Evolutionary conservation across 129 eudicot species (phyloP).

Genomic region (Helianthus tuberosus): DNA sequence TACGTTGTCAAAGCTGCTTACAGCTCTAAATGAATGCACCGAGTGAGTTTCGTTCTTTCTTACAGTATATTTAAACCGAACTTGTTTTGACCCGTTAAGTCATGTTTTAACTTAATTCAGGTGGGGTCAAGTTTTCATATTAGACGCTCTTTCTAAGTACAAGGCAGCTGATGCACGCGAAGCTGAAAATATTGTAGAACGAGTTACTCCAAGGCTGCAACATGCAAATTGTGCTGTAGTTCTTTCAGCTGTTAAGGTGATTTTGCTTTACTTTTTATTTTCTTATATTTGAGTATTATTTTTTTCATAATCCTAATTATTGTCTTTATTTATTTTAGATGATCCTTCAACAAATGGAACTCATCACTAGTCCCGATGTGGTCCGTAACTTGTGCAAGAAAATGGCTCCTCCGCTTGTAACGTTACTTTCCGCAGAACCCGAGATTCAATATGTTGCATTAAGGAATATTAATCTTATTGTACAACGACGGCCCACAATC

Average conservation of each 20-base stretch:
- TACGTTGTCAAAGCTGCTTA: conserved; percentile 92
- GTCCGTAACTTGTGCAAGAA: conserved; percentile 97
- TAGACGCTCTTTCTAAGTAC: conserved; percentile 97
- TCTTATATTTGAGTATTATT: background rate
- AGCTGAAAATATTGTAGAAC: conserved; percentile 96
- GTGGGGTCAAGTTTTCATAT: conserved; percentile 99
- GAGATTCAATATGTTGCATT: conserved; percentile 99
- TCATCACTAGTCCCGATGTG: conserved; percentile 93
- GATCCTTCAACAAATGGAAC: conserved; percentile 99
- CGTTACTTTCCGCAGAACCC: conserved; percentile 97
- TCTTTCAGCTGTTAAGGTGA: conserved; percentile 97
- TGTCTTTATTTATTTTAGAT: conserved; percentile 48
- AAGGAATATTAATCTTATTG: conserved; percentile 92
- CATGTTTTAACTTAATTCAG: conserved; percentile 43
- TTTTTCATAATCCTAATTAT: conserved; percentile 11
- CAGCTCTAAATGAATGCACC: conserved; percentile 98
- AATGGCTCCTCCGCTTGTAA: conserved; percentile 99
- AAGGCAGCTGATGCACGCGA: conserved; percentile 98
- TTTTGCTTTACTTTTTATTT: conserved; percentile 37
- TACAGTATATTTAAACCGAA: background rate
- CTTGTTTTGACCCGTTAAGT: conserved; percentile 77
- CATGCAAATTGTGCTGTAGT: conserved; percentile 99
- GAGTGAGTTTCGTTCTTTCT: conserved; percentile 62
- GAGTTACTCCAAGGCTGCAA: conserved; percentile 95
- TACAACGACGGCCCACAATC: conserved; percentile 93